These are phyloP conservation scores for Cymbomonas tetramitiformis DNA, from an alignment of 139 green algal species.

Conservation along the genomic window DNA sequence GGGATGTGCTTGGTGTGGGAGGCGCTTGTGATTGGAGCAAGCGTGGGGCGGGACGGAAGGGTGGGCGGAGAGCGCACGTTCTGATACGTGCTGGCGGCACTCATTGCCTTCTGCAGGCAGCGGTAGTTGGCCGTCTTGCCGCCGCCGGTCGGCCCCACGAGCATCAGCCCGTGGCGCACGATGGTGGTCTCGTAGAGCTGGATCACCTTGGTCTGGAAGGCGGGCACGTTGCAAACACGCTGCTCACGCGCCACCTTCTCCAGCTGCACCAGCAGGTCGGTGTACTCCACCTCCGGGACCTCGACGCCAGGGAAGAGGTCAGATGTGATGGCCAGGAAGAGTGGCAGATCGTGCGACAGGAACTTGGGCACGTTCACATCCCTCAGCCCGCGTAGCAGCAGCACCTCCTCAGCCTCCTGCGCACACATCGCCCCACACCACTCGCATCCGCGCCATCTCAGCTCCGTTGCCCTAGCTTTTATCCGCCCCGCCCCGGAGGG, in stretches of 20 bases:
- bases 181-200: slow-evolving; percentile 69
- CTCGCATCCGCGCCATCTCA: no score
- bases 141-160: slow-evolving; percentile 53
- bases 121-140: slow-evolving; percentile 57
- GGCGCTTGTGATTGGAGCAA: slow-evolving; percentile 4
- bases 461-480: no score
- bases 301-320: slow-evolving; percentile 28
- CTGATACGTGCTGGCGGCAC: slow-evolving; percentile 34
- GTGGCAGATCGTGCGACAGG: slow-evolving; percentile 22
- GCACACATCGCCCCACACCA: no score
- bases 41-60: no score
- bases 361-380: slow-evolving; percentile 38
- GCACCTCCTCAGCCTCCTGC: slow-evolving; percentile 16
- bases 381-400: slow-evolving; percentile 30
- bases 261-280: slow-evolving; percentile 7
- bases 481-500: no score
- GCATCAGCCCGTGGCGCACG: slow-evolving; percentile 68
- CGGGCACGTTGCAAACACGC: slow-evolving; percentile 34
- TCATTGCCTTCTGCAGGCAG: slow-evolving; percentile 43
- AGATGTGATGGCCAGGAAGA: slow-evolving; percentile 28
- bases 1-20: slow-evolving; percentile 28
- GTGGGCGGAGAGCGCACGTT: no score
- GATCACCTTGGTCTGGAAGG: slow-evolving; percentile 55
- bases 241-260: slow-evolving; percentile 5
- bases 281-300: slow-evolving; percentile 10